Conservation (phyloP, 2,329 filamentous ascomycete genomes). For the Diaporthe vexans region DNA sequence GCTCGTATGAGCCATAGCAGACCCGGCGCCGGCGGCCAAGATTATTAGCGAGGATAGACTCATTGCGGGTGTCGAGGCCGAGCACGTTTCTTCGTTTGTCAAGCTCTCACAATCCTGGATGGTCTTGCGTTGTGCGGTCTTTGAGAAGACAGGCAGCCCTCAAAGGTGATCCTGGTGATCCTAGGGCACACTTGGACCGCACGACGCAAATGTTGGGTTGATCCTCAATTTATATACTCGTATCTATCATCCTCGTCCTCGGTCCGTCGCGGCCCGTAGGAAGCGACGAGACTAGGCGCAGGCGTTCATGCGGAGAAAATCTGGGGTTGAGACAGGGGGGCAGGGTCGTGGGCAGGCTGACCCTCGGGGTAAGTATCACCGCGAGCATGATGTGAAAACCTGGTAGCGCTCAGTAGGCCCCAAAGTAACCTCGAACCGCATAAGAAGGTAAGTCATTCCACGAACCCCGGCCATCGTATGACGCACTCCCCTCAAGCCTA, state of each 20-base stretch:
- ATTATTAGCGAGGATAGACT: not conserved
- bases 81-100: not conserved
- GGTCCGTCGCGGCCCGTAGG: slow-evolving; percentile 33
- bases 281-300: slow-evolving; percentile 27
- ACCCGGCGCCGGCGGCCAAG: slow-evolving; percentile 19
- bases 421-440: not conserved
- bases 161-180: not conserved
- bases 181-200: not conserved
- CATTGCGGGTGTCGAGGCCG: slow-evolving; percentile 9
- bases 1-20: slow-evolving; percentile 28
- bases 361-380: slow-evolving; percentile 37
- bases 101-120: not conserved
- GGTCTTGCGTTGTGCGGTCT: not conserved
- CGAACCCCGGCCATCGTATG: slow-evolving; percentile 1
- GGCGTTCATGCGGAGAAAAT: slow-evolving; percentile 35
- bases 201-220: not conserved
- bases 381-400: slow-evolving; percentile 22
- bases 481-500: not conserved
- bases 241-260: not conserved
- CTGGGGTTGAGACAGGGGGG: slow-evolving; percentile 23
- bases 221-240: slow-evolving; percentile 1
- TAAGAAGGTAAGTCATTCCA: not conserved
- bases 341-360: not conserved
- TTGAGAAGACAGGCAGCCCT: slow-evolving; percentile 1
- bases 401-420: slow-evolving; percentile 15